A percentile compares a stretch with the other conserved stretches of the same genome.
These are phyloP conservation scores for Parachaetomium inaequale DNA, from an alignment of 495 filamentous ascomycete species.

Conservation along the genomic window DNA sequence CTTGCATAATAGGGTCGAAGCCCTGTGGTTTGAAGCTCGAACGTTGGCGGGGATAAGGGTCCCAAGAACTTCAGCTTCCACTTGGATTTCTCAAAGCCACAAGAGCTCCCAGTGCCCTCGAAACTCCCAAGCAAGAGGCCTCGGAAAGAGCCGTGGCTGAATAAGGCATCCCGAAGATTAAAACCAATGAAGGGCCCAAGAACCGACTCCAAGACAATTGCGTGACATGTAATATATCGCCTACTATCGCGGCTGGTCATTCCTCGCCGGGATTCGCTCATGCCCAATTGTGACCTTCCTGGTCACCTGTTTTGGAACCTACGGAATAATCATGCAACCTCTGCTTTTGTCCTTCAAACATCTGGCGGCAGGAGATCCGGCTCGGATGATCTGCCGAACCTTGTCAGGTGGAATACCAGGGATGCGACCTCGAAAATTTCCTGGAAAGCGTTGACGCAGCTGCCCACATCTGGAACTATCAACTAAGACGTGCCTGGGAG, in stretches of 20 bases:
- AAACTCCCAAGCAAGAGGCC: not conserved
- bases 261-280: not conserved
- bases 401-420: not conserved
- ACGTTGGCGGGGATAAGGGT: too few species aligned
- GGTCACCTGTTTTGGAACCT: too few species aligned
- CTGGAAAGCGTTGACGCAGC: not conserved
- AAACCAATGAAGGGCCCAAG: not conserved
- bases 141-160: not conserved
- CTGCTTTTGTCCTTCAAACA: too few species aligned
- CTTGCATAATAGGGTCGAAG: too few species aligned
- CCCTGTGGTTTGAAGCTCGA: too few species aligned
- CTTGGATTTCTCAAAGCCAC: too few species aligned
- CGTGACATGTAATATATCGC: not conserved
- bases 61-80: too few species aligned
- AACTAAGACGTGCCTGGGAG: not conserved
- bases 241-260: not conserved
- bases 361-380: not conserved
- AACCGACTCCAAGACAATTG: not conserved
- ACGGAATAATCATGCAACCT: not conserved
- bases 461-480: not conserved
- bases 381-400: slow-evolving; percentile 9
- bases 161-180: not conserved
- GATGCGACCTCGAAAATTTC: not conserved
- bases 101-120: too few species aligned
- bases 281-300: not conserved